A percentile compares a stretch with the other conserved stretches of the same genome.
These are phyloP conservation scores for Blastobotrys parvus DNA, from an alignment of 805 yeast genomes.

Conservation along the genomic window DNA sequence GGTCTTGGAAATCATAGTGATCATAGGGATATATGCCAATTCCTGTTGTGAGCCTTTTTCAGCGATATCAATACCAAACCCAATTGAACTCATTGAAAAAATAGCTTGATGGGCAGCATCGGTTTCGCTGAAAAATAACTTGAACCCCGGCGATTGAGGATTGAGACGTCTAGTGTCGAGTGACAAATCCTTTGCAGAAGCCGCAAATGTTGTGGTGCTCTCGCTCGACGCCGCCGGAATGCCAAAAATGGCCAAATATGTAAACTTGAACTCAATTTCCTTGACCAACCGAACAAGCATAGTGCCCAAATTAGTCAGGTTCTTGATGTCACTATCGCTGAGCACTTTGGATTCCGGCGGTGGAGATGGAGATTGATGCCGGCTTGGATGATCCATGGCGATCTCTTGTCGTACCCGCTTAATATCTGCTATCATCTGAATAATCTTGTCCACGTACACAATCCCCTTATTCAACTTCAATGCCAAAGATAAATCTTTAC, in stretches of 20 bases:
- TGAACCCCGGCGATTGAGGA: conserved; percentile 33
- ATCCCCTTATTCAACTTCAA: conserved; percentile 24
- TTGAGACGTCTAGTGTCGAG: conserved; percentile 32
- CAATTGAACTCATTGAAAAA: conserved; percentile 27
- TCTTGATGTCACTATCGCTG: conserved; percentile 14
- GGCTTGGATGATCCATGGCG: conserved; percentile 1
- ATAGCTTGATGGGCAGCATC: conserved; percentile 35
- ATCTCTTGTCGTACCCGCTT: conserved; percentile 13
- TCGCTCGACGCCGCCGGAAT: conserved; percentile 19
- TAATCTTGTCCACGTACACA: conserved; percentile 17
- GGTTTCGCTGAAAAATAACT: conserved; percentile 25
- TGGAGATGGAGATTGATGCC: not conserved
- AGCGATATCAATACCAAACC: conserved; percentile 22
- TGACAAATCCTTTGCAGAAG: conserved; percentile 27
- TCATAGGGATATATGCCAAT: conserved; percentile 32
- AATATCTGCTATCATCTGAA: conserved; percentile 13
- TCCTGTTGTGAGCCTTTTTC: conserved; percentile 21
- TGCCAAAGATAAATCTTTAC: conserved; percentile 26
- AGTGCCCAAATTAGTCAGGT: conserved; percentile 21
- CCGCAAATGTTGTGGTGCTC: conserved; percentile 17
- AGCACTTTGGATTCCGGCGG: conserved; percentile 1
- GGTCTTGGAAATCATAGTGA: conserved; percentile 28
- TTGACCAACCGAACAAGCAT: conserved; percentile 27
- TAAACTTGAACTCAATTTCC: conserved; percentile 29
- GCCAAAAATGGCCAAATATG: conserved; percentile 24